Evolutionary conservation across 1,139 yeast species (phyloP).

Genomic region (Candida freyschussii): DNA sequence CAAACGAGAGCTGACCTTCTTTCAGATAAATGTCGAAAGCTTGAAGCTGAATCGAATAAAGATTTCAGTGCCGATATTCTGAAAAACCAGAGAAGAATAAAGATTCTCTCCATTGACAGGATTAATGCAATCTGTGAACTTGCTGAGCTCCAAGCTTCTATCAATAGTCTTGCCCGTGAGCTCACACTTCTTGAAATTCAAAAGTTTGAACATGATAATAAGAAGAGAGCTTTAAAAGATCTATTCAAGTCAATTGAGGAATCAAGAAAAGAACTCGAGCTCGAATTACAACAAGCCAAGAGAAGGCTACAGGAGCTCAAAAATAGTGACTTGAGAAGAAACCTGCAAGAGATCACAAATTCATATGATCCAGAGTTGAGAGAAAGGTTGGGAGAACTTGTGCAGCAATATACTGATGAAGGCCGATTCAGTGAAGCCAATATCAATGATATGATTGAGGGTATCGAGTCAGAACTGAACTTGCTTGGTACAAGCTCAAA

Average conservation of each 20-base stretch:
- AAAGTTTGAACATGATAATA: conserved; percentile 31
- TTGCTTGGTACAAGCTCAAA: conserved; percentile 34
- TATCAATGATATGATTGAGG: conserved; percentile 31
- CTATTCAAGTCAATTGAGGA: conserved; percentile 36
- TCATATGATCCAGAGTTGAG: conserved; percentile 42
- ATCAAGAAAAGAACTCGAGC: conserved; percentile 29
- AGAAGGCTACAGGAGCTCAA: conserved; percentile 38
- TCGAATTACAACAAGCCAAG: conserved; percentile 38
- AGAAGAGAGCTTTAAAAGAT: conserved; percentile 29
- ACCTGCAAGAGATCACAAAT: conserved; percentile 38
- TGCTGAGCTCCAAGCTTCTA: conserved; percentile 17
- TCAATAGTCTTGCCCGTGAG: conserved; percentile 20
- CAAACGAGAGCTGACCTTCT: conserved; percentile 25
- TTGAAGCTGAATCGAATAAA: conserved; percentile 23
- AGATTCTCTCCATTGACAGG: conserved; percentile 18
- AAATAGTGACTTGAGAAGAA: conserved; percentile 40
- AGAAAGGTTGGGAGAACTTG: conserved; percentile 38
- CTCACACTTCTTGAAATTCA: conserved; percentile 25
- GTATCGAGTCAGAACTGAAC: conserved; percentile 34
- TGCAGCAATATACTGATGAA: conserved; percentile 40
- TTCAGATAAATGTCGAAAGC: conserved; percentile 27
- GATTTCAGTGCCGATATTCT: conserved; percentile 18
- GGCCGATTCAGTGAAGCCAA: conserved; percentile 38
- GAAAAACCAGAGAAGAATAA: conserved; percentile 18
- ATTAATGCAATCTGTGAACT: conserved; percentile 24